These are phyloP conservation scores for Cadophora malorum DNA, from an alignment of 2,329 filamentous ascomycete species.

Conservation along the genomic window DNA sequence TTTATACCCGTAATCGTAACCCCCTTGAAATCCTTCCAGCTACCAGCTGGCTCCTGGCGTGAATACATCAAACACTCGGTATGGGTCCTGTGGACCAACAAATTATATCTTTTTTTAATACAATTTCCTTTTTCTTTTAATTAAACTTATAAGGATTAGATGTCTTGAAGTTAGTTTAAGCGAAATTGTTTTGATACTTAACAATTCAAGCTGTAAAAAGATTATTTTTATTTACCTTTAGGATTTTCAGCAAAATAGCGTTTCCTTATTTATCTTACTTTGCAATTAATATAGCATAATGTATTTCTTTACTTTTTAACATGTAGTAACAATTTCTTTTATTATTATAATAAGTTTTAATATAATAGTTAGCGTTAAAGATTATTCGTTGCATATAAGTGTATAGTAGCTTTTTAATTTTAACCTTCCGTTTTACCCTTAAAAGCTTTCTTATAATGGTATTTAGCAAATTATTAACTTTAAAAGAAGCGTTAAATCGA, in stretches of 20 bases:
- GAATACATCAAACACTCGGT: too few relatives aligned
- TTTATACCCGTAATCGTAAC: too few relatives aligned
- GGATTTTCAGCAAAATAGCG: neutral
- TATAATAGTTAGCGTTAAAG: neutral
- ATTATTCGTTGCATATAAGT: too few relatives aligned
- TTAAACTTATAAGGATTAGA: neutral
- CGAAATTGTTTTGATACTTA: neutral
- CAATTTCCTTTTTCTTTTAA: neutral
- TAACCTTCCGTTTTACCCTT: neutral
- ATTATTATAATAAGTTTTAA: neutral
- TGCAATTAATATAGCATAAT: neutral
- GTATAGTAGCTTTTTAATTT: too few relatives aligned
- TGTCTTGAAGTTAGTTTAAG: neutral
- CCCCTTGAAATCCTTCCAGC: too few relatives aligned
- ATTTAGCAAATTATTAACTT: neutral
- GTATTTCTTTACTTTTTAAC: neutral
- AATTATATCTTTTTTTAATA: neutral
- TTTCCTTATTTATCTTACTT: neutral
- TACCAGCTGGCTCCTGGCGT: too few relatives aligned
- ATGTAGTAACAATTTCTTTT: neutral
- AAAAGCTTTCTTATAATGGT: neutral
- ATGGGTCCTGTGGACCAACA: too few relatives aligned
- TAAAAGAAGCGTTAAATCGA: neutral
- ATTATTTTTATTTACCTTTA: neutral
- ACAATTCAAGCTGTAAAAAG: neutral